These are phyloP conservation scores for Tagetes erecta DNA, from an alignment of 129 eudicot species.

Conservation along the genomic window DNA sequence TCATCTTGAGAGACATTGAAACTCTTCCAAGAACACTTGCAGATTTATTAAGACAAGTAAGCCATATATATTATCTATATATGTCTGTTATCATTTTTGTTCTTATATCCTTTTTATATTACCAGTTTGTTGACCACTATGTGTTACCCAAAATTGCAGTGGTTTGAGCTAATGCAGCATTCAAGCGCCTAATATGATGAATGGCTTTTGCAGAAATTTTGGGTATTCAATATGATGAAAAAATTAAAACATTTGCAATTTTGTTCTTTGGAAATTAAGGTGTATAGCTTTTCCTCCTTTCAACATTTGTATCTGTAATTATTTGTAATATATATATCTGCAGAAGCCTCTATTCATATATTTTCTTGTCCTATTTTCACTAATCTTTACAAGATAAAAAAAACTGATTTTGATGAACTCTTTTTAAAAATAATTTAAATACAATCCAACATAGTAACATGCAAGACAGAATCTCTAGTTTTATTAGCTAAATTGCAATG, in stretches of 20 bases:
- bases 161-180: conserved; percentile 92
- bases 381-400: too few relatives aligned
- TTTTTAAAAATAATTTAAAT: too few relatives aligned
- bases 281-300: not conserved
- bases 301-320: not conserved
- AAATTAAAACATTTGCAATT: conserved; percentile 1
- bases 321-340: not conserved
- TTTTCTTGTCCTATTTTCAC: too few relatives aligned
- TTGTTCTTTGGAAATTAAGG: not conserved
- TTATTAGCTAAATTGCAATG: too few relatives aligned
- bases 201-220: conserved; percentile 9
- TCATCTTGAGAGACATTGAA: conserved; percentile 74
- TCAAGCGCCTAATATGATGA: conserved; percentile 38
- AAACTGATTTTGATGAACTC: too few relatives aligned
- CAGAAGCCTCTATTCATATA: not conserved
- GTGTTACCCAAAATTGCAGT: conserved; percentile 43
- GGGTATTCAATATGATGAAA: conserved; percentile 23
- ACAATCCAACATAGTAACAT: too few relatives aligned
- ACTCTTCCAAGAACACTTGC: conserved; percentile 94
- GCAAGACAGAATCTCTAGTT: too few relatives aligned
- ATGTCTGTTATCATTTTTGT: not conserved
- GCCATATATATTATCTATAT: not conserved
- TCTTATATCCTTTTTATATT: not conserved
- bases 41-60: conserved; percentile 92
- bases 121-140: not conserved